Base-by-base conservation (phyloP, 371 early-diverging fungal species). In the Rhizopus sp. region DNA sequence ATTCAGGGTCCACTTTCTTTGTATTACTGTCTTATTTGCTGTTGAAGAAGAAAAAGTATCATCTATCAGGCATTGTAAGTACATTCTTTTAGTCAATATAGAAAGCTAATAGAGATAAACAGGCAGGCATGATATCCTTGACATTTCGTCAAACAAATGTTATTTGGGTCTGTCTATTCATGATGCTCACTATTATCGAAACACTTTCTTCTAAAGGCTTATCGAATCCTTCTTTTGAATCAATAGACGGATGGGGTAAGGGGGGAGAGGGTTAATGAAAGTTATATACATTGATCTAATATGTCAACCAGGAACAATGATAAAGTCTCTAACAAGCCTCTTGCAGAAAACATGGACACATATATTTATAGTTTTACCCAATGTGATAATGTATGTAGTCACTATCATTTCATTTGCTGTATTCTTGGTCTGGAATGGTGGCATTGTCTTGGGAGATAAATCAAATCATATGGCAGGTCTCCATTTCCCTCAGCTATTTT, bases 111-210 rank as follows among this genome's bases (percentile, higher is more conserved):
- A 41, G 29, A 34, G 15, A 6, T 40, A 46, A 49, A n/a, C 57
- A 88, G 90, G 55, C 63, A 8, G 77, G 86, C 4, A 59, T 81
- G 1, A 42, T 86, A 0, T 80, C 93, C 13, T 57, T 93, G 31
- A 76, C 83, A 30, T 88, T 94, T 64, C 80, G 98, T 4, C 97
- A 97, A 68, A 96, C 96, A n/a, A 97, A 97, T 67, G 81, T 90
- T 13, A 73, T 95, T 0, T 97, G 96, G 96, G 62, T 84, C 3
- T 64, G 73, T 16, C 85, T 90, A 50, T 81, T 82, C 31, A 71
- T 80, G 49, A 82, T 82, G 16, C 54, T 77, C 0, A 47, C 78
- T 3, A 59, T 72, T 2, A 67, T 79, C 7, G 66, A 75, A 30
- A 63, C 53, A 10, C 41, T 69, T 5, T 29, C 54, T 2, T 12